A percentile compares a stretch with the other conserved stretches of the same genome.
These are phyloP conservation scores for Kwoniella shandongensis DNA, from an alignment of 768 basidiomycete genomes.

Conservation along the genomic window DNA sequence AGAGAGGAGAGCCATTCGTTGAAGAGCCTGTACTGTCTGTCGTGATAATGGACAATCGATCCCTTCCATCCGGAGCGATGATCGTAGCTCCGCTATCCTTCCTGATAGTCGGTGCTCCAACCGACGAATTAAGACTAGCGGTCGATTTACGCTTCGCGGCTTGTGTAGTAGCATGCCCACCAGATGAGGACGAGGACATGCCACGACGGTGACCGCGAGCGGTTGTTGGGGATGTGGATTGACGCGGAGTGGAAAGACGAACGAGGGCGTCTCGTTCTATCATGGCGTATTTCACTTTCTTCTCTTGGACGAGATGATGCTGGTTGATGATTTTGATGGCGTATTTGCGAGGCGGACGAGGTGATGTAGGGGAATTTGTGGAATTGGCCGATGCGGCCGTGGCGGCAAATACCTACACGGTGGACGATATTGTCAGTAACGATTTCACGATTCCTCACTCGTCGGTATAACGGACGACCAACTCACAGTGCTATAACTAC, in stretches of 20 bases:
- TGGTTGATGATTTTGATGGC: constrained; percentile 56
- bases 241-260: constrained; percentile 40
- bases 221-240: constrained; percentile 10
- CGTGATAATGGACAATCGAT: constrained; percentile 25
- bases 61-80: not conserved
- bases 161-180: constrained; percentile 7
- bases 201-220: constrained; percentile 31
- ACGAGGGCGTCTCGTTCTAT: constrained; percentile 54
- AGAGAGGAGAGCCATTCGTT: constrained; percentile 16
- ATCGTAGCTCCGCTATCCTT: constrained; percentile 13
- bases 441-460: not conserved
- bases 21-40: constrained; percentile 23
- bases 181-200: constrained; percentile 33
- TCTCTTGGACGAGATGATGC: constrained; percentile 52
- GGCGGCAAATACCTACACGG: constrained; percentile 27
- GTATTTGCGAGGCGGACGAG: constrained; percentile 35
- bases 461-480: not conserved
- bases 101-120: not conserved
- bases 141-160: constrained; percentile 20
- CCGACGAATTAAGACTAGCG: constrained; percentile 11
- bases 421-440: not conserved
- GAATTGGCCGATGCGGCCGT: constrained; percentile 22
- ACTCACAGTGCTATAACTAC: constrained; percentile 54
- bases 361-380: constrained; percentile 32
- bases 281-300: constrained; percentile 54